Conservation (phyloP, 2,329 filamentous ascomycete genomes). For the Ceratocystiopsis brevicomis region DNA sequence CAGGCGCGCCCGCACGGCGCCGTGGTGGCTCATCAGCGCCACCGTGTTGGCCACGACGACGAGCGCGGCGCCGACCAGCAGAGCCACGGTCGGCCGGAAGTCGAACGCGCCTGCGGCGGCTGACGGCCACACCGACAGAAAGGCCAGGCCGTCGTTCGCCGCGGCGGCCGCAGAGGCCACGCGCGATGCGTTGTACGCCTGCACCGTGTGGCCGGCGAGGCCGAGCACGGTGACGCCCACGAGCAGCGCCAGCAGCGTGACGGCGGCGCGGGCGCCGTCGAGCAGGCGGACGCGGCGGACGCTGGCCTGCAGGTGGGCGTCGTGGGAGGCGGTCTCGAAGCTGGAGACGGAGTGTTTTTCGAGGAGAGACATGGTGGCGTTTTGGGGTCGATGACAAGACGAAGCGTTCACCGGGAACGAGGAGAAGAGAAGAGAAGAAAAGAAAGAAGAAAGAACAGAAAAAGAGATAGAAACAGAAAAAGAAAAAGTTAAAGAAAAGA, state of each 20-base stretch:
- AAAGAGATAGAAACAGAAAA: background rate
- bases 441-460: background rate
- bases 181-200: conserved; percentile 36
- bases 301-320: conserved; percentile 20
- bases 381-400: background rate
- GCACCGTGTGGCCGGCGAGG: conserved; percentile 32
- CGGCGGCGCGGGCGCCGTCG: conserved; percentile 25
- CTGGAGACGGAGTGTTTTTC: conserved; percentile 22
- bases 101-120: conserved; percentile 29
- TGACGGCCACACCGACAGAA: conserved; percentile 34
- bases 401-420: conserved; percentile 1
- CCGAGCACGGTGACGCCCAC: conserved; percentile 33
- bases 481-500: background rate
- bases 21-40: conserved; percentile 30
- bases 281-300: conserved; percentile 21
- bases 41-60: conserved; percentile 28
- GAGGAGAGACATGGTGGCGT: conserved; percentile 3
- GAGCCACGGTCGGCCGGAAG: conserved; percentile 33
- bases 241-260: conserved; percentile 31
- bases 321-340: conserved; percentile 28
- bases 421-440: background rate
- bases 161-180: conserved; percentile 26
- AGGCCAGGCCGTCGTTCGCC: conserved; percentile 18
- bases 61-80: conserved; percentile 32
- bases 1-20: conserved; percentile 23